Evolutionary conservation across 2,329 filamentous ascomycete species (phyloP).

Genomic region (Pseudovirgaria hyperparasitica): DNA sequence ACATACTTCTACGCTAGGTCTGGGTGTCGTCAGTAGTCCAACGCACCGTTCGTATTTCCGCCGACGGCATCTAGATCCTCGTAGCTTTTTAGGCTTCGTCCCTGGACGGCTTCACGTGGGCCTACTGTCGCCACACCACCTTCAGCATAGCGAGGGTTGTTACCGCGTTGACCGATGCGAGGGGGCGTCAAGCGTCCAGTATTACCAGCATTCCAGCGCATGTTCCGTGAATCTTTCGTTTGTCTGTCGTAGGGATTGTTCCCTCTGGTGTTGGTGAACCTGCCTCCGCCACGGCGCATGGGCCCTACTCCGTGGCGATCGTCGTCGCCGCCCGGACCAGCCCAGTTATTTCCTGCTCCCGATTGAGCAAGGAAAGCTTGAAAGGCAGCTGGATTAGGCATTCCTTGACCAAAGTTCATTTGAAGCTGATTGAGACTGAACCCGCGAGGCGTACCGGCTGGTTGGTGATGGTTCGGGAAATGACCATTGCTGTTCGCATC

Average conservation of each 20-base stretch:
- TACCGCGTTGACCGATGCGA: conserved; percentile 30
- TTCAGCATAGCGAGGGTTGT: conserved; percentile 59
- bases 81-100: conserved; percentile 88
- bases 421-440: conserved; percentile 73
- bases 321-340: conserved; percentile 16
- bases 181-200: conserved; percentile 34
- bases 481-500: conserved; percentile 94
- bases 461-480: conserved; percentile 66
- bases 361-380: conserved; percentile 36
- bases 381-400: conserved; percentile 23
- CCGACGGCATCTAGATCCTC: conserved; percentile 82
- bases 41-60: conserved; percentile 55
- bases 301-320: conserved; percentile 28
- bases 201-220: conserved; percentile 32
- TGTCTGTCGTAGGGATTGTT: conserved; percentile 28
- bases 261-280: conserved; percentile 23
- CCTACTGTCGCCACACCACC: conserved; percentile 62
- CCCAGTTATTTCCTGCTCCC: conserved; percentile 44
- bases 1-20: too few relatives aligned
- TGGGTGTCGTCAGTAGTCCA: conserved; percentile 73
- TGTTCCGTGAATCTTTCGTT: conserved; percentile 29
- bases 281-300: conserved; percentile 27
- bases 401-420: conserved; percentile 42
- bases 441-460: conserved; percentile 75
- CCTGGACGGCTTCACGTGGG: conserved; percentile 82